A percentile compares a stretch with the other conserved stretches of the same genome.
Conservation (phyloP, 2,329 filamentous ascomycete species). For the Hymenoscyphus scutula region DNA sequence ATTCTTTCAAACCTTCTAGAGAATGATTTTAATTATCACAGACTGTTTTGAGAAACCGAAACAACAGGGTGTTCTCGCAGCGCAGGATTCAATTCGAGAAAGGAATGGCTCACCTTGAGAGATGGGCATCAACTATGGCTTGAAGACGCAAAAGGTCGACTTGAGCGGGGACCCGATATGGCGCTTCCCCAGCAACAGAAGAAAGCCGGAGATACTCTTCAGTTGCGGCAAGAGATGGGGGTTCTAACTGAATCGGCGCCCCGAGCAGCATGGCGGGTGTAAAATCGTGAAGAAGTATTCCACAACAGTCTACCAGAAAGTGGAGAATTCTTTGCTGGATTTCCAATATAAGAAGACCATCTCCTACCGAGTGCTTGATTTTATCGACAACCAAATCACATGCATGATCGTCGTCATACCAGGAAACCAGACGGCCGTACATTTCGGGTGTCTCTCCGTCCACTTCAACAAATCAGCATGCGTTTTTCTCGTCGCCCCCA, state of each 20-base stretch:
- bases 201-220: constrained; percentile 41
- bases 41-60: too few species aligned
- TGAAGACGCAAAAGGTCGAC: constrained; percentile 38
- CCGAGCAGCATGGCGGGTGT: constrained; percentile 31
- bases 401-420: constrained; percentile 40
- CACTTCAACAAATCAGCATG: too few species aligned
- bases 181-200: constrained; percentile 46
- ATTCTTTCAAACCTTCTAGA: too few species aligned
- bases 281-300: constrained; percentile 50
- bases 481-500: too few species aligned
- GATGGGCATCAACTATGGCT: neutral
- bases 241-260: constrained; percentile 41
- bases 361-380: constrained; percentile 40
- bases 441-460: constrained; percentile 34
- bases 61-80: too few species aligned
- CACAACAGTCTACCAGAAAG: constrained; percentile 49
- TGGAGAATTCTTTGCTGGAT: constrained; percentile 46
- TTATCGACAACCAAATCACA: constrained; percentile 36
- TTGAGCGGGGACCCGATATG: constrained; percentile 49
- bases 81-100: too few species aligned
- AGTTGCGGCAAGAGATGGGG: constrained; percentile 35
- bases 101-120: neutral
- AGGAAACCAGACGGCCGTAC: constrained; percentile 40
- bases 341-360: constrained; percentile 51
- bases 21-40: too few species aligned